These are phyloP conservation scores for Tubosaeta brunneosetosa DNA, from an alignment of 768 basidiomycete species.

Conservation along the genomic window DNA sequence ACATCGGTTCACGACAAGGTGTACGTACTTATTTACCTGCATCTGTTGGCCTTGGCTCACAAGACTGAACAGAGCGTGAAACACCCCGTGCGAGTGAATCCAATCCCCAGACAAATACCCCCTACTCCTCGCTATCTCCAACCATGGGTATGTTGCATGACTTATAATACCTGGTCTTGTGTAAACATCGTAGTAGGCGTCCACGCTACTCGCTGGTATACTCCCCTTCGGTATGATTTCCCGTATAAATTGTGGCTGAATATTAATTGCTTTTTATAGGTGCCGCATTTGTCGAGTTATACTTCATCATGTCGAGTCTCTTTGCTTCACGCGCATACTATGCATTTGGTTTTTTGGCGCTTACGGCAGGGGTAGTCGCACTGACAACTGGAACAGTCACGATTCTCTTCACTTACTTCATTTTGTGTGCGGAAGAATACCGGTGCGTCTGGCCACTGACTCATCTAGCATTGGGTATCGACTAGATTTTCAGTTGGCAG, in stretches of 20 bases:
- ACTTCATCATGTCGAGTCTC: constrained; percentile 85
- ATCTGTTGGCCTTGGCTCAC: constrained; percentile 2
- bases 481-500: constrained; percentile 67
- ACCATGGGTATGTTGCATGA: constrained; percentile 56
- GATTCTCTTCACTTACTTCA: constrained; percentile 86
- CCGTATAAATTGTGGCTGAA: constrained; percentile 1
- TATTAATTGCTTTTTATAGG: constrained; percentile 38
- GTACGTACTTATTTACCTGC: constrained; percentile 39
- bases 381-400: constrained; percentile 89
- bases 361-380: constrained; percentile 78
- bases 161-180: constrained; percentile 1
- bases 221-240: constrained; percentile 73
- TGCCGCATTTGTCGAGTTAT: constrained; percentile 93
- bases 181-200: constrained; percentile 39
- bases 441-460: constrained; percentile 42
- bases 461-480: neutral
- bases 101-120: constrained; percentile 95
- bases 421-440: constrained; percentile 92
- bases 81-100: constrained; percentile 87
- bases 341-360: constrained; percentile 91
- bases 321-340: constrained; percentile 93
- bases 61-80: constrained; percentile 48
- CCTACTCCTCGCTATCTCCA: constrained; percentile 79
- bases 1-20: constrained; percentile 82
- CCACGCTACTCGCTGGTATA: constrained; percentile 82